Percentiles rank a stretch among this genome's conserved stretches.
Evolutionary conservation across 73 alveolate genomes (phyloP).

Genomic region (Paramecium sonneborni): DNA sequence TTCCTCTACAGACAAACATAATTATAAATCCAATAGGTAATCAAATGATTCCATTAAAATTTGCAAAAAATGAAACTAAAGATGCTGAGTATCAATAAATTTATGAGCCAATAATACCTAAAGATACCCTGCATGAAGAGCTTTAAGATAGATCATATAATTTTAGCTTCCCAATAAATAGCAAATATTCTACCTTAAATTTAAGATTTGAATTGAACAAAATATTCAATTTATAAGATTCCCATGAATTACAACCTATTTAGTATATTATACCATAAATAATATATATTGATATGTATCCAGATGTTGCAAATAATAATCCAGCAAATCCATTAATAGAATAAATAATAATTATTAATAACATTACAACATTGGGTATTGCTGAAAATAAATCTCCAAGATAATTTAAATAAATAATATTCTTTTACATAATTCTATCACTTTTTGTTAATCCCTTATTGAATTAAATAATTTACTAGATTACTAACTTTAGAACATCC

Average conservation of each 20-base stretch:
- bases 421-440: neutral
- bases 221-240: neutral
- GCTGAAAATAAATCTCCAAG: slow-evolving; percentile 1
- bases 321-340: neutral
- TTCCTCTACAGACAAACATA: neutral
- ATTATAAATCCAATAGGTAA: neutral
- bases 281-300: neutral
- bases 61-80: neutral
- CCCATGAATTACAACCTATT: neutral
- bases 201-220: neutral
- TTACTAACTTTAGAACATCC: slow-evolving; percentile 12
- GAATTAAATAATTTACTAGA: neutral
- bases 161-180: neutral
- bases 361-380: neutral
- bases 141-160: neutral
- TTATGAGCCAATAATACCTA: neutral
- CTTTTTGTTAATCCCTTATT: neutral
- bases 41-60: neutral
- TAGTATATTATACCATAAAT: neutral
- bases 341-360: neutral
- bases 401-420: neutral
- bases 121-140: neutral
- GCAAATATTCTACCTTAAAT: neutral
- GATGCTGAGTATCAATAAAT: neutral
- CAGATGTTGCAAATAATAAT: neutral